Base-by-base conservation (phyloP, 2,329 filamentous ascomycete genomes). In the Plenodomus tracheiphilus region DNA sequence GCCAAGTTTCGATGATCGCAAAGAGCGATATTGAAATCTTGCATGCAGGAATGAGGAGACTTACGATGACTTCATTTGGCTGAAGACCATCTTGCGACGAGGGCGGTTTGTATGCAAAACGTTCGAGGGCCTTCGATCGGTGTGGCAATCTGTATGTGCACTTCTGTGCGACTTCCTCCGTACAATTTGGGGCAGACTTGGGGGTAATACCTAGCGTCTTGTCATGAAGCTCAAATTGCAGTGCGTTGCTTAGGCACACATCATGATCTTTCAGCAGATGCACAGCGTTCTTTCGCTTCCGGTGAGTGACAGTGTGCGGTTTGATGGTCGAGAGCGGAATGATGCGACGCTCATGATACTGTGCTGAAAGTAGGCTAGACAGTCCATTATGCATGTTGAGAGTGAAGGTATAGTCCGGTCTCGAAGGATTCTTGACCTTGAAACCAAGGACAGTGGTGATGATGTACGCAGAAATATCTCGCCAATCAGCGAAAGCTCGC, bases 41-140 rank as follows among this genome's bases (percentile, higher is more conserved):
- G n/a, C n/a, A n/a, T n/a, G n/a, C n/a, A n/a, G n/a, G n/a, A n/a
- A n/a, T n/a, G n/a, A n/a, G n/a, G n/a, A n/a, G n/a, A n/a, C n/a
- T n/a, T n/a, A n/a, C n/a, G 13, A 22, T 43, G 0, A 81, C 77
- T 0, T 73, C 55, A 47, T 88, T 88, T 0, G 80, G 71, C 0
- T 63, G 42, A 0, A 58, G 45, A 1, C 68, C 75, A 40, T 66
- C 54, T 0, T 65, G 61, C 0, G 25, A 32, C 0, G 43, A 18
- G 1, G 59, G 51, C 1, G 71, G 60, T 3, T 72, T 72, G 32
- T 76, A 46, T 43, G 79, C 47, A 48, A 76, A 81, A 2, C 62
- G 39, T 32, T 80, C 72, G 0, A 82, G 62, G 0, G 49, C 16
- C 0, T 38, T 58, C 25, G 65, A 73, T 40, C 39, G 43, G 28